phyloP scores from a whole-genome alignment of 2,329 filamentous ascomycete species.

The Ophiocordyceps camponoti-saundersi region DNA sequence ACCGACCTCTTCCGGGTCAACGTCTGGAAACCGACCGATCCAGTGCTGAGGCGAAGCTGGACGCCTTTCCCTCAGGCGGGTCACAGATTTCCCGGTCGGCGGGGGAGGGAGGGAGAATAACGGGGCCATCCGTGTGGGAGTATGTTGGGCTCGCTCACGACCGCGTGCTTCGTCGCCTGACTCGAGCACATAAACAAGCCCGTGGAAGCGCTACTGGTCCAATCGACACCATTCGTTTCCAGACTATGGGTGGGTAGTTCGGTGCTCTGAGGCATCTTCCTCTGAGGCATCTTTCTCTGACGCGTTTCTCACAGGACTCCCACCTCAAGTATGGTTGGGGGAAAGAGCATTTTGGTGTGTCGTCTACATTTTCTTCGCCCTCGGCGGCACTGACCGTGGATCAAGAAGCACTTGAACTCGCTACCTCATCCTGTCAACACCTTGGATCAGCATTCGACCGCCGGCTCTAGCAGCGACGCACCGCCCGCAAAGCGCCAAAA shows the following conservation, averaged over 20 bases:
- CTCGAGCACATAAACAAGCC: slow-evolving; percentile 7
- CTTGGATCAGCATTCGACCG: not conserved
- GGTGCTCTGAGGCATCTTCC: not conserved
- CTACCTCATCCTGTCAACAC: slow-evolving; percentile 1
- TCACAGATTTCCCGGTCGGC: slow-evolving; percentile 1
- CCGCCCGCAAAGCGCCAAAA: slow-evolving; percentile 1
- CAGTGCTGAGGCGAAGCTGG: slow-evolving; percentile 10
- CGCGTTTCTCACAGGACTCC: not conserved
- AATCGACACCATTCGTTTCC: slow-evolving; percentile 19
- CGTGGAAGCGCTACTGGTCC: slow-evolving; percentile 16
- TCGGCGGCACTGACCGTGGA: not conserved
- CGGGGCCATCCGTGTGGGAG: slow-evolving; percentile 13
- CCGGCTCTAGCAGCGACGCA: not conserved
- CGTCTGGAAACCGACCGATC: not conserved
- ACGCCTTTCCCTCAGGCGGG: slow-evolving; percentile 6
- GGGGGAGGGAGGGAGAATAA: slow-evolving; percentile 3
- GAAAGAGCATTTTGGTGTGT: not conserved
- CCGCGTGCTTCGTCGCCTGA: not conserved
- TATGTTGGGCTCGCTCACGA: slow-evolving; percentile 7
- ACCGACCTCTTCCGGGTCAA: not conserved
- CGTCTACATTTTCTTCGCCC: too few relatives aligned
- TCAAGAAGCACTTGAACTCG: not conserved
- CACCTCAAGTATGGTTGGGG: not conserved
- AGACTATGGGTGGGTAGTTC: slow-evolving; percentile 23
- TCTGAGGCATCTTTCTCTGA: not conserved